Evolutionary conservation across 2,329 filamentous ascomycete species (phyloP), one percentile per base, ranked within the genome.

Genomic region (Fusarium sp.): DNA sequence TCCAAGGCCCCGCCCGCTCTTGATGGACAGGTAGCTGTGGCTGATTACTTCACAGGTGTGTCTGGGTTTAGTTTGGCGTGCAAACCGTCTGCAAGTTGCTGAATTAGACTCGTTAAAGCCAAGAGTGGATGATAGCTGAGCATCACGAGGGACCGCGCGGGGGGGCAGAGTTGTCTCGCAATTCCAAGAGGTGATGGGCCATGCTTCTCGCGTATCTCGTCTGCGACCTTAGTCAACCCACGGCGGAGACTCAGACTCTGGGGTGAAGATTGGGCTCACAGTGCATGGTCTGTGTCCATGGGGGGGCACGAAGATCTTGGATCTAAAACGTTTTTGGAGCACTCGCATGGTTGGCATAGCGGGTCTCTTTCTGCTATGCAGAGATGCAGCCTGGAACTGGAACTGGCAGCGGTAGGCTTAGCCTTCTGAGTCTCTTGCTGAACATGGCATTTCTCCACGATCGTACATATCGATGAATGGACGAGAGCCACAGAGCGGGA

Each of bases 181-280:
- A 25, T 55, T 55, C 46, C 40, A 54, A 48, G 45, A 55, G 45
- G 58, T 50, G 49, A 67, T 32, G 53, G 55, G 62, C 70, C 63
- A 69, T 69, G 71, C 62, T 73, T 71, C 69, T 74, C 72, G 72
- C 72, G 68, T 74, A 72, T 74, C 72, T 75, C 54, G 66, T 56
- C 59, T 63, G 45, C 55, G 41, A 63, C 58, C 41, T 63, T 71
- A 68, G 66, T 63, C 54, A 65, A 64, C 43, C 60, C 63, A 55
- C 21, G 53, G 66, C 57, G 71, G 64, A 61, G 65, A 50, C 54
- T 59, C 60, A 60, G 47, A 57, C 59, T 68, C 69, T 58, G 62
- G 56, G 67, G 59, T 65, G 59, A 64, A 63, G 57, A 60, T 60
- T 63, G 66, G 63, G 57, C 64, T 55, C 56, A 64, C 41, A 53